Evolutionary conservation across 306 rosid genomes (phyloP).

Genomic region (Argentina anserina): DNA sequence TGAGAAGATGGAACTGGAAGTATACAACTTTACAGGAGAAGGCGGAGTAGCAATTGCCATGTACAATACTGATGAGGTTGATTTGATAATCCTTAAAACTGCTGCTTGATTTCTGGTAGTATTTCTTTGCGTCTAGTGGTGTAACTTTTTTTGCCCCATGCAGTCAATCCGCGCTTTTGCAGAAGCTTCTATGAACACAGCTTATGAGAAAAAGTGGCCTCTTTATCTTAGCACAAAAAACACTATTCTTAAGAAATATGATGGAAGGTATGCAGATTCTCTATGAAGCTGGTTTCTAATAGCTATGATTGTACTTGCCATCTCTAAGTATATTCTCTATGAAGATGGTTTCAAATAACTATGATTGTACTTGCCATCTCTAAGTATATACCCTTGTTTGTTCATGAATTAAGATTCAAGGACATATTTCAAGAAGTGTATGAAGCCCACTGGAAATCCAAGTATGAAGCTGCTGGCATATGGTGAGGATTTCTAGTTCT

Average conservation of each 20-base stretch:
- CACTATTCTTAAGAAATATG: constrained; percentile 95
- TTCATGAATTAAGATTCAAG: constrained; percentile 72
- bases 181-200: constrained; percentile 84
- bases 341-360: neutral
- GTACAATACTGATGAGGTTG: constrained; percentile 98
- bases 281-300: neutral
- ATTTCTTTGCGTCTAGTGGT: constrained; percentile 9
- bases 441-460: constrained; percentile 82
- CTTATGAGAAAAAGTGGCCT: constrained; percentile 93
- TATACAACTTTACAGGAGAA: constrained; percentile 76
- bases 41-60: constrained; percentile 92
- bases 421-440: constrained; percentile 99
- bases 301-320: neutral
- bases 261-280: constrained; percentile 72
- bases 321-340: constrained; percentile 20
- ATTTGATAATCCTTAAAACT: constrained; percentile 20
- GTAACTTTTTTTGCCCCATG: neutral
- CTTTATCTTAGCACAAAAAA: constrained; percentile 97
- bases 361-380: neutral
- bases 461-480: constrained; percentile 92
- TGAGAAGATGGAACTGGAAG: constrained; percentile 74
- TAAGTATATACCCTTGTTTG: neutral
- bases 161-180: constrained; percentile 93
- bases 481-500: constrained; percentile 51
- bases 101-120: constrained; percentile 18